Conservation (phyloP, 257 asterid species). For the Lycium ferocissimum region DNA sequence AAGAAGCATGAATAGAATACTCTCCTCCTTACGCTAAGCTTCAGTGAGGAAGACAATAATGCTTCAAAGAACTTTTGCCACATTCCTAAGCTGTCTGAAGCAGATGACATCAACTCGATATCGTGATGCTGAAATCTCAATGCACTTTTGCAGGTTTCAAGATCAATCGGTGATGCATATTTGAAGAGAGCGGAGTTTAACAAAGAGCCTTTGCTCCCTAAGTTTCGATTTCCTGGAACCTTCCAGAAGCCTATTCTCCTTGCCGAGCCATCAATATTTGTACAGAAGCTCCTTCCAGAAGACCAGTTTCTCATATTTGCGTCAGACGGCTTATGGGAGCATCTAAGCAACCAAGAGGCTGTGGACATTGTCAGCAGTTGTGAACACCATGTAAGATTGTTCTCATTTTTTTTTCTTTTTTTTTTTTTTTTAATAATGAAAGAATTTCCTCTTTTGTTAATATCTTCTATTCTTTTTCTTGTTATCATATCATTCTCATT, state of each 20-base stretch:
- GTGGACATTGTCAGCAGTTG: slow-evolving; percentile 64
- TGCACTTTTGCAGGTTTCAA: slow-evolving; percentile 60
- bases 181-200: slow-evolving; percentile 76
- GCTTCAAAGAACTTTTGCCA: background rate
- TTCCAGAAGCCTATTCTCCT: slow-evolving; percentile 68
- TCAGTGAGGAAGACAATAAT: background rate
- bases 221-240: slow-evolving; percentile 66
- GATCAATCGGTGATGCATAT: slow-evolving; percentile 89
- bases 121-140: slow-evolving; percentile 18
- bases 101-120: background rate
- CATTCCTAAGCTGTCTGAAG: background rate
- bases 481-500: background rate
- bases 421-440: background rate
- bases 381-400: slow-evolving; percentile 59
- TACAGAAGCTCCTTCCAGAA: slow-evolving; percentile 60
- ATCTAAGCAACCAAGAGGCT: slow-evolving; percentile 82
- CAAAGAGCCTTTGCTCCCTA: slow-evolving; percentile 64
- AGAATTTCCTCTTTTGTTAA: background rate
- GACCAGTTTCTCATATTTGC: slow-evolving; percentile 84
- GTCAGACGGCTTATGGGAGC: slow-evolving; percentile 90
- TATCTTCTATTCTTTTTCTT: slow-evolving; percentile 2
- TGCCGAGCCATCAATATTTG: slow-evolving; percentile 76
- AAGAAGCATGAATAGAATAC: background rate
- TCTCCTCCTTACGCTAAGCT: background rate
- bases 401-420: slow-evolving; percentile 14